Evolutionary conservation across 768 basidiomycete genomes (phyloP), one percentile per base, ranked within the genome.

Genomic region (Xerocomus brunneocitrinus): DNA sequence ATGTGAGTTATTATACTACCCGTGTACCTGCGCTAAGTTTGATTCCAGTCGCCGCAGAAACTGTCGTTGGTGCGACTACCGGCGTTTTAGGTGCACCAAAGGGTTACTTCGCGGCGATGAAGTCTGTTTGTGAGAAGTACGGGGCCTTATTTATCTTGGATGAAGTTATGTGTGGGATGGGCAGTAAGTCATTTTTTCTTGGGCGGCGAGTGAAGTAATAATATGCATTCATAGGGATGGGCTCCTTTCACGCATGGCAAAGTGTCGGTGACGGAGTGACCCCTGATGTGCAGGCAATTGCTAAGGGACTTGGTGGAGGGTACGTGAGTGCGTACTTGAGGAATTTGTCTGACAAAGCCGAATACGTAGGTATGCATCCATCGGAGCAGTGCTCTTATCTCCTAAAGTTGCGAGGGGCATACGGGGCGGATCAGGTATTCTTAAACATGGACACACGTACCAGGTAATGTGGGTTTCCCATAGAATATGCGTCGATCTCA

Each of bases 141-240:
- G 86, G 76, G 38, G 76, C 64, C 39, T 69, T 95, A 16, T 85
- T 93, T 67, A 90, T 94, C 39, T 77, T 93, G 34, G 93, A 95
- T 62, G 93, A 95, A 71, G 88, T 93, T 43, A 93, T 95, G 91
- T 83, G 85, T 64, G 91, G 91, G 41, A 91, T 93, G 87, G 90
- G 91, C 53, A 82, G 91, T 87, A 65, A 70, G 87, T 76, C 36
- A 32, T 49, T 38, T 25, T 51, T 44, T 16, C n/a, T 49, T 43
- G 25, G 35, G 25, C 5, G 14, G 14, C 28, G n/a, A 42, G 31
- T 10, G 25, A 13, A 39, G n/a, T 34, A 47, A 44, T 48, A 28
- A 49, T 39, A 12, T 8, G 10, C 38, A 48, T 31, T 41, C 8
- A 24, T 56, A 91, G 88, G 90, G 28, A 89, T 93, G 83, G 92